phyloP scores from a whole-genome alignment of 257 asterid genomes.

The Fraxinus pennsylvanica region DNA sequence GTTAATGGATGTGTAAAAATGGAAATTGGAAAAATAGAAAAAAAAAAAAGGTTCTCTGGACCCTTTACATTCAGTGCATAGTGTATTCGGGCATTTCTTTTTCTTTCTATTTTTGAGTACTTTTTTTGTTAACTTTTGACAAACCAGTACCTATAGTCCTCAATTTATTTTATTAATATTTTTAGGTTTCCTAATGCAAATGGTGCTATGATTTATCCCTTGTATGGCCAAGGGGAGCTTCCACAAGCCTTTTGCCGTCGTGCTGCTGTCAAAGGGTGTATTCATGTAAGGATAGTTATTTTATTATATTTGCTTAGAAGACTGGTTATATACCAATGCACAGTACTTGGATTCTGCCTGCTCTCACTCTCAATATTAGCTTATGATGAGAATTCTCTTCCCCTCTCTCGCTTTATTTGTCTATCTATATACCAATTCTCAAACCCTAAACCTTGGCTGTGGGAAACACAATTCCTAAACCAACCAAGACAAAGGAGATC shows the following conservation, averaged over 20 bases:
- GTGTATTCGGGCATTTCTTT: background rate
- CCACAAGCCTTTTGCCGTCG: conserved; percentile 97
- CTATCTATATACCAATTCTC: background rate
- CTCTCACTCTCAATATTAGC: conserved; percentile 16
- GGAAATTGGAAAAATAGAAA: too few relatives aligned
- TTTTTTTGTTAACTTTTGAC: background rate
- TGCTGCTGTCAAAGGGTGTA: conserved; percentile 97
- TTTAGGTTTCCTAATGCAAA: conserved; percentile 84
- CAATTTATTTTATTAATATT: conserved; percentile 12
- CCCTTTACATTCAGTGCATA: too few relatives aligned
- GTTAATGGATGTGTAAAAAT: too few relatives aligned
- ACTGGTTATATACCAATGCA: background rate
- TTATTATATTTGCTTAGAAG: conserved; percentile 23
- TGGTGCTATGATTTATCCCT: conserved; percentile 91
- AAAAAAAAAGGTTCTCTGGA: too few relatives aligned
- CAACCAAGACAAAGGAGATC: too few relatives aligned
- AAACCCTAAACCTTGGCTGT: background rate
- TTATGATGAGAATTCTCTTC: background rate
- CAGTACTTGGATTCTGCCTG: conserved; percentile 15
- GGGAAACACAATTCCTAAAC: too few relatives aligned
- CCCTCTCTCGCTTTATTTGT: background rate
- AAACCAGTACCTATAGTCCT: background rate
- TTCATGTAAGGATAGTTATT: conserved; percentile 52
- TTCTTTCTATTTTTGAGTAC: background rate
- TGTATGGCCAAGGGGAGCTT: conserved; percentile 90